Base-by-base conservation (phyloP, 2,329 filamentous ascomycete genomes). In the Colletotrichum higginsianum region DNA sequence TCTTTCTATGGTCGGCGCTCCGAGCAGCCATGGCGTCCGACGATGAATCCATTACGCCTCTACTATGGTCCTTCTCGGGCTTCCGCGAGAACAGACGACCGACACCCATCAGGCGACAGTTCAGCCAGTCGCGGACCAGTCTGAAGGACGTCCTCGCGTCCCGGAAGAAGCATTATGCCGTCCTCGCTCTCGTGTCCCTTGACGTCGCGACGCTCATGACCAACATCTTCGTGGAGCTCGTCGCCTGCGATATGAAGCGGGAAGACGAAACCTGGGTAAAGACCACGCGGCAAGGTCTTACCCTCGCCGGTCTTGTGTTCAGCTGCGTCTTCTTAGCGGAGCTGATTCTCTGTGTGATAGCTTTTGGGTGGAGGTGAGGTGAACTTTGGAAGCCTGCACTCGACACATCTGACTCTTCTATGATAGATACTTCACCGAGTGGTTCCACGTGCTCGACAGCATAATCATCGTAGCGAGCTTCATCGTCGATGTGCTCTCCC, bases 321-420 rank as follows among this genome's bases (percentile, higher is more conserved):
- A 91, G 89, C 66, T 88, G 85, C 74, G 76, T 93, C 38, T 94
- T 94, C 78, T 84, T 93, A 83, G 75, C 86, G 0, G 92, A 94
- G 80, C 79, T 93, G 78, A 66, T 86, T 12, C 80, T 87, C 3
- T 88, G 86, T 40, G 79, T 92, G 2, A 89, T 89, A 83, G 89
- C 89, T 3, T 92, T 91, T 82, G 91, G 91, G 2, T 80, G 84
- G 42, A 75, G 81, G 90, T 92, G 81, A 77, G 86, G 82, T 47
- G 55, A 4, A 23, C 26, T 13, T 35, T 16, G 35, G 44, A 35
- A 52, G 44, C 49, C 60, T 53, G 66, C 35, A 38, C 50, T 58
- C n/a, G 56, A 57, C 52, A 42, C n/a, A 23, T 52, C 71, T 76
- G 30, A 76, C 56, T 30, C 11, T 16, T 38, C 12, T 47, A 21